phyloP scores from a whole-genome alignment of 805 yeast genomes.

The Candida vaughaniae region DNA sequence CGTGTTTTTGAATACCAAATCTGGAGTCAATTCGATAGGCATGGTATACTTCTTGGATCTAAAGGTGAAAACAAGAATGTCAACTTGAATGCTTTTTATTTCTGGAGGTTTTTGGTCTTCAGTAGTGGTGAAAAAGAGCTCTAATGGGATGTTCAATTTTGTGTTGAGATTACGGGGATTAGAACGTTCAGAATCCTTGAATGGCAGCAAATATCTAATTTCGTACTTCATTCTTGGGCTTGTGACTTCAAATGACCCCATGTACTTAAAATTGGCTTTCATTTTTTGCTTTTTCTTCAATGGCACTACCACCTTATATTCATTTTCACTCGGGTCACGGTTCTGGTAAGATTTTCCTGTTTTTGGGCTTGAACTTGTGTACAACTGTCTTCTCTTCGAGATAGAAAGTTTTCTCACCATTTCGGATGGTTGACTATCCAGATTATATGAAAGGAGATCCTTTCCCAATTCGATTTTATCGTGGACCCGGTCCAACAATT shows the following conservation, averaged over 20 bases:
- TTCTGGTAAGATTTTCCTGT: background rate
- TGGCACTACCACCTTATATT: conserved; percentile 28
- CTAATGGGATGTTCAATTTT: conserved; percentile 27
- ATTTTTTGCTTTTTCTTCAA: conserved; percentile 29
- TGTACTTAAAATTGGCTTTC: conserved; percentile 26
- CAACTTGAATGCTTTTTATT: conserved; percentile 26
- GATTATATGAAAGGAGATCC: conserved; percentile 15
- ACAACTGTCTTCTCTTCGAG: conserved; percentile 20
- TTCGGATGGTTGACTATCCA: conserved; percentile 6
- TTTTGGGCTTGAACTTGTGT: conserved; percentile 13
- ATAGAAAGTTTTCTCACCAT: conserved; percentile 17
- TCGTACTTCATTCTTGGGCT: conserved; percentile 30
- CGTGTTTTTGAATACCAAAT: conserved; percentile 33
- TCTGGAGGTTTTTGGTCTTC: conserved; percentile 22
- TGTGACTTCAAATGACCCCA: conserved; percentile 30
- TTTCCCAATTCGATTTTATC: conserved; percentile 27
- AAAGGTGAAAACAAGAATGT: conserved; percentile 31
- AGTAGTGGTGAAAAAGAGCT: conserved; percentile 25
- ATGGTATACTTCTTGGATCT: conserved; percentile 34
- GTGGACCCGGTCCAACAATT: conserved; percentile 26
- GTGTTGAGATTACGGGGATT: conserved; percentile 4
- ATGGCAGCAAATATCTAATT: conserved; percentile 28
- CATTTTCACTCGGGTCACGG: background rate
- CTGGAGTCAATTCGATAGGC: conserved; percentile 38
- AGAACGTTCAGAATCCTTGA: conserved; percentile 14